Conservation (phyloP, 192 early-diverging fungal species). For the Chytriomyces sp. region DNA sequence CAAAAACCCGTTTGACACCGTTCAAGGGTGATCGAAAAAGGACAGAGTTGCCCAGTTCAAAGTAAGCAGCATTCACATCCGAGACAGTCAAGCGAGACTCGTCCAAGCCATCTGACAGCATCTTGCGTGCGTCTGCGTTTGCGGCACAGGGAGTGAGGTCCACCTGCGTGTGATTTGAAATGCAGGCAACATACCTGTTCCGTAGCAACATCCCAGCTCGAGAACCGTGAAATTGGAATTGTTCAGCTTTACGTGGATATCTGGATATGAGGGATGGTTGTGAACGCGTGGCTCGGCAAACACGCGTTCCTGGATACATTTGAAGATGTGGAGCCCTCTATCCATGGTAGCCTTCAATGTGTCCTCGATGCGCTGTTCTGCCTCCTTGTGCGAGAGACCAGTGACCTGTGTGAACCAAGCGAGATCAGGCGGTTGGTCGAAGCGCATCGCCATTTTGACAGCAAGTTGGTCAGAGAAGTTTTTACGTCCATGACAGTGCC, state of each 20-base stretch:
- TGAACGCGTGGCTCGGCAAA: conserved; percentile 3
- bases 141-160: too few relatives aligned
- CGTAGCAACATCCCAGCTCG: conserved; percentile 18
- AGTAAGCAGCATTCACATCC: background rate
- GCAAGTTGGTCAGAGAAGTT: too few relatives aligned
- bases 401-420: background rate
- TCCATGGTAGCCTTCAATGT: background rate
- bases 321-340: background rate
- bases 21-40: background rate
- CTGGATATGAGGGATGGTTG: background rate
- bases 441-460: conserved; percentile 17
- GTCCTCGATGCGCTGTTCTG: background rate
- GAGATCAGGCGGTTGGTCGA: background rate
- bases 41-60: background rate
- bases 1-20: background rate
- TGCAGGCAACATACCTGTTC: too few relatives aligned
- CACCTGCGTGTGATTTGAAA: too few relatives aligned
- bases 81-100: background rate
- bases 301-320: background rate
- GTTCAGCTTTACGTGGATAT: background rate
- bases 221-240: background rate
- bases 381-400: background rate
- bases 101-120: background rate
- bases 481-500: background rate
- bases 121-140: conserved; percentile 6